Base-by-base conservation (phyloP, 352 stramenopile species). In the Blastocystis sp. region DNA sequence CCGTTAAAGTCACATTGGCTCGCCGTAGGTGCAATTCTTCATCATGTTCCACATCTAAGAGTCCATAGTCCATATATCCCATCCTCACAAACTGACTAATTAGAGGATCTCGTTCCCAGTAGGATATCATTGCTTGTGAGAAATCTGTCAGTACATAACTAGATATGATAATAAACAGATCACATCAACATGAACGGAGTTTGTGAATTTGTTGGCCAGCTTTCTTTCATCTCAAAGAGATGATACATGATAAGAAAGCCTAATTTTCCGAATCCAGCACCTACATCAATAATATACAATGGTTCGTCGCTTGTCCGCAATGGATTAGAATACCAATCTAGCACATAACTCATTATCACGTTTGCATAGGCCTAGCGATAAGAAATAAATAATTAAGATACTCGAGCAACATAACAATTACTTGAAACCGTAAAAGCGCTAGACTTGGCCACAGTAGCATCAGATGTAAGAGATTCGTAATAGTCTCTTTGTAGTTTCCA, bases 171-270 rank as follows among this genome's bases (percentile, higher is more conserved):
- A 42, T 17, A 33, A 15, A 44, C 6, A 0, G 15, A 19, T 30
- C 17, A 80, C 7, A 51, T 37, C n/a, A n/a, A 88, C 53, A 88
- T 48, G 40, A 88, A 88, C 5, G 77, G 77, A 59, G 33, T 24
- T 35, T 68, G 19, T 7, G 57, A 56, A 4, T 22, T 76, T 17
- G 24, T 19, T 17, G 77, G 77, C 77, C 77, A 88, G 37, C 42
- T 33, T 27, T 81, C 77, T 33, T 88, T 88, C 77, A 88, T 88
- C n/a, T 88, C 77, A 24, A 88, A 76, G 11, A 88, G 48, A 30
- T 48, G 24, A 42, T 88, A 77, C 58, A 88, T 77, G 40, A 88
- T 88, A n/a, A 88, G 56, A 68, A 58, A 88, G 11, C 77, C 54
- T 3, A 88, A 27, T 44, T 88, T 88, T 7, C 77, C 77, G 22